A percentile compares a stretch with the other conserved stretches of the same genome.
These are phyloP conservation scores for Melampsora americana DNA, from an alignment of 1,284 basidiomycete species.

Conservation along the genomic window DNA sequence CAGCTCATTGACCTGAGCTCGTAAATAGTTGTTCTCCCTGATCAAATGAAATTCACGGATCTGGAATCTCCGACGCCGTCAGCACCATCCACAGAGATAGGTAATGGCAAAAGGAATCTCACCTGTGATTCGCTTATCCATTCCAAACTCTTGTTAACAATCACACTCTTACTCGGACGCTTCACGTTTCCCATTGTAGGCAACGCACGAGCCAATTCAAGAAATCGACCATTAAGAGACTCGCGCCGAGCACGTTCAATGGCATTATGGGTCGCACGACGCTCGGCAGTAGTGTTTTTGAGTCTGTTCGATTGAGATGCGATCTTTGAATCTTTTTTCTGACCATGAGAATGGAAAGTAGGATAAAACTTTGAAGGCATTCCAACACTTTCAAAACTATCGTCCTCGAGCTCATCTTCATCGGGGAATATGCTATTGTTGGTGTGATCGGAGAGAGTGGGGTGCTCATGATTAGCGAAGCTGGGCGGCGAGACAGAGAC, in stretches of 20 bases:
- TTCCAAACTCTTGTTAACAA: constrained; percentile 70
- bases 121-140: constrained; percentile 49
- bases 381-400: constrained; percentile 20
- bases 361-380: background rate
- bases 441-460: constrained; percentile 5
- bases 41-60: constrained; percentile 47
- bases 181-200: constrained; percentile 84
- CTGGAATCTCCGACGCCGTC: constrained; percentile 9
- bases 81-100: background rate
- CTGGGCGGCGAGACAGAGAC: background rate
- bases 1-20: constrained; percentile 48
- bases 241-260: constrained; percentile 86
- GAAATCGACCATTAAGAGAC: constrained; percentile 82
- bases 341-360: background rate
- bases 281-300: constrained; percentile 67
- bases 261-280: constrained; percentile 88
- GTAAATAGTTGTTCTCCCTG: constrained; percentile 49
- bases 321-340: background rate
- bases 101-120: constrained; percentile 53
- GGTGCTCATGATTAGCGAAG: background rate
- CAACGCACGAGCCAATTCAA: constrained; percentile 80
- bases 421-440: constrained; percentile 19
- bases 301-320: constrained; percentile 11
- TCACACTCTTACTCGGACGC: constrained; percentile 86
- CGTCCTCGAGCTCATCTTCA: constrained; percentile 36